phyloP scores from a whole-genome alignment of 108 stramenopile genomes.

The Pinguiococcus pyrenoidosus region DNA sequence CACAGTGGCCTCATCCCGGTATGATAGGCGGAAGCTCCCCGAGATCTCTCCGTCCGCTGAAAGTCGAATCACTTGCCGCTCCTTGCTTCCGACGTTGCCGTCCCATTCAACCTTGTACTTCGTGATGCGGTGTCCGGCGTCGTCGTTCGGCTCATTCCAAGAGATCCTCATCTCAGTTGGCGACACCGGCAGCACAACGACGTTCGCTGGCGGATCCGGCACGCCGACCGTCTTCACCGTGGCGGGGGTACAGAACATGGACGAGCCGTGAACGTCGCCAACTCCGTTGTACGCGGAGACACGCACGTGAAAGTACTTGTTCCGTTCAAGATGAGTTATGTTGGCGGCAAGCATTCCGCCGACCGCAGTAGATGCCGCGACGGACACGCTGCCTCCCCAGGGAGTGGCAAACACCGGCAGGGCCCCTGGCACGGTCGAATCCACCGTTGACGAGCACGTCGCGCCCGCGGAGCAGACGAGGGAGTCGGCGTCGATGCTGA shows the following conservation, averaged over 20 bases:
- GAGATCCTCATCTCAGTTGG: conserved; percentile 19
- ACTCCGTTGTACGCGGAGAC: conserved; percentile 50
- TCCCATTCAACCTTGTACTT: conserved; percentile 41
- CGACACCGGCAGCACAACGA: conserved; percentile 20
- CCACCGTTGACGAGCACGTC: too few species aligned
- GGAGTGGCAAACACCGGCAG: too few species aligned
- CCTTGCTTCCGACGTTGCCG: too few species aligned
- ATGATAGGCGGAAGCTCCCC: conserved; percentile 28
- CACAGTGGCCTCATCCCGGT: conserved; percentile 7
- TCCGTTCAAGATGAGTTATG: conserved; percentile 1
- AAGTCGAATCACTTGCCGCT: conserved; percentile 25
- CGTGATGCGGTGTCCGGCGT: conserved; percentile 14
- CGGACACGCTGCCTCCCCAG: too few species aligned
- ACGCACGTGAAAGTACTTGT: conserved; percentile 32
- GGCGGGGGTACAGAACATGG: conserved; percentile 32
- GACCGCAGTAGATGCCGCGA: too few species aligned
- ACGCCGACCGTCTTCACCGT: conserved; percentile 7
- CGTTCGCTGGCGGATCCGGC: conserved; percentile 25
- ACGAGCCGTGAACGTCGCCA: conserved; percentile 24
- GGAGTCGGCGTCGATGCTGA: conserved; percentile 1
- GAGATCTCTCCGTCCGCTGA: conserved; percentile 1
- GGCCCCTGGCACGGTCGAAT: too few species aligned
- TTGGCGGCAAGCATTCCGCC: too few species aligned
- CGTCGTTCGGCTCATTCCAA: conserved; percentile 29
- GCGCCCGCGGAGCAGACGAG: too few species aligned